Evolutionary conservation across 495 filamentous ascomycete genomes (phyloP).

Genomic region (Geopyxis carbonaria): DNA sequence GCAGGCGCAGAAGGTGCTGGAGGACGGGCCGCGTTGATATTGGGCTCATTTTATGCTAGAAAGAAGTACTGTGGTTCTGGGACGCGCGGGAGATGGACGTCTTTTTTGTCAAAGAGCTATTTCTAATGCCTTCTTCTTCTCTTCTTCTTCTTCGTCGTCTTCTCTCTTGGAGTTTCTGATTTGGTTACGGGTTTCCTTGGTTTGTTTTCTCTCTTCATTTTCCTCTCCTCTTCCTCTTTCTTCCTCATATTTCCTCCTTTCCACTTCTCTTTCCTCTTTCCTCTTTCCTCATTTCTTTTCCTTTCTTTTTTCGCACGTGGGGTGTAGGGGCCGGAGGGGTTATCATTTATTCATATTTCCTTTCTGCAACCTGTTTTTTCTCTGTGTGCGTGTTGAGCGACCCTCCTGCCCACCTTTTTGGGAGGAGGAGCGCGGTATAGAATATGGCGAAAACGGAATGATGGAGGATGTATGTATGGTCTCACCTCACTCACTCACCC

Average conservation of each 20-base stretch:
- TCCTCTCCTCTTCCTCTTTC: neutral
- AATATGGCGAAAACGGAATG: no score
- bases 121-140: slow-evolving; percentile 10
- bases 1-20: no score
- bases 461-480: no score
- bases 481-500: no score
- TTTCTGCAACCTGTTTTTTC: no score
- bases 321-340: no score
- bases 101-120: neutral
- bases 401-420: no score
- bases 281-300: neutral
- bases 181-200: slow-evolving; percentile 18
- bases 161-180: slow-evolving; percentile 13
- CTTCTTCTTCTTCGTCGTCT: neutral
- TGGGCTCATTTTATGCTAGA: no score
- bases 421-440: no score
- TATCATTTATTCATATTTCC: no score
- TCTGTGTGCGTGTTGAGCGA: no score
- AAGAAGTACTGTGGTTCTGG: neutral
- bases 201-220: slow-evolving; percentile 8
- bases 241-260: neutral
- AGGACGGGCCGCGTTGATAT: neutral
- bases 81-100: neutral
- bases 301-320: no score
- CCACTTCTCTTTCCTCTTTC: neutral